These are phyloP conservation scores for Trypanosomatidae sp. DNA, from an alignment of 208 protist species.

Conservation along the genomic window DNA sequence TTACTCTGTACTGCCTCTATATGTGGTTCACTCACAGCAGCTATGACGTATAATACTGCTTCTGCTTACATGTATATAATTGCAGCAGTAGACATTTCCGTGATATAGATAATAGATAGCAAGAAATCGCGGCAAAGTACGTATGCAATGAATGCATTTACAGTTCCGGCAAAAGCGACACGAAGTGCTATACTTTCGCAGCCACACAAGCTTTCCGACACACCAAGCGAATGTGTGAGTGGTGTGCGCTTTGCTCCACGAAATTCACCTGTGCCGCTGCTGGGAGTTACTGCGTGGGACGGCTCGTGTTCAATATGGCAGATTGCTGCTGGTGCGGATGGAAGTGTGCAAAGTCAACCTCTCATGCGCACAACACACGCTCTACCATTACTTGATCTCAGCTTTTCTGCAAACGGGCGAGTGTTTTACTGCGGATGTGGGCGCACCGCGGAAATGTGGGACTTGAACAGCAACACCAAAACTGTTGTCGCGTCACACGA, in stretches of 20 bases:
- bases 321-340: slow-evolving; percentile 12
- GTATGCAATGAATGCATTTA: no score
- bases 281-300: slow-evolving; percentile 66
- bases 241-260: slow-evolving; percentile 43
- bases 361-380: slow-evolving; percentile 23
- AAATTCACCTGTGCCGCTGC: slow-evolving; percentile 36
- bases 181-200: no score
- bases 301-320: slow-evolving; percentile 67
- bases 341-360: slow-evolving; percentile 22
- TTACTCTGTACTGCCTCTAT: no score
- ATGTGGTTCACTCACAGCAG: no score
- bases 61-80: no score
- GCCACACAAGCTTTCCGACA: slow-evolving; percentile 28
- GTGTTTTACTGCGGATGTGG: slow-evolving; percentile 68
- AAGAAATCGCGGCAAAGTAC: no score
- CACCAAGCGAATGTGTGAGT: slow-evolving; percentile 56
- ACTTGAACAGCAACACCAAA: slow-evolving; percentile 47
- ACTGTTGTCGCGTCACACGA: slow-evolving; percentile 67
- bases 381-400: slow-evolving; percentile 43
- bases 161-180: no score
- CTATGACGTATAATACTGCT: no score
- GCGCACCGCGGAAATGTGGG: slow-evolving; percentile 69
- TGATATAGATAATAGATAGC: no score
- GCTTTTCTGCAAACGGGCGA: slow-evolving; percentile 51
- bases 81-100: no score